Conservation (phyloP, 2,329 filamentous ascomycete genomes). For the Raffaelea deltoideospora region DNA sequence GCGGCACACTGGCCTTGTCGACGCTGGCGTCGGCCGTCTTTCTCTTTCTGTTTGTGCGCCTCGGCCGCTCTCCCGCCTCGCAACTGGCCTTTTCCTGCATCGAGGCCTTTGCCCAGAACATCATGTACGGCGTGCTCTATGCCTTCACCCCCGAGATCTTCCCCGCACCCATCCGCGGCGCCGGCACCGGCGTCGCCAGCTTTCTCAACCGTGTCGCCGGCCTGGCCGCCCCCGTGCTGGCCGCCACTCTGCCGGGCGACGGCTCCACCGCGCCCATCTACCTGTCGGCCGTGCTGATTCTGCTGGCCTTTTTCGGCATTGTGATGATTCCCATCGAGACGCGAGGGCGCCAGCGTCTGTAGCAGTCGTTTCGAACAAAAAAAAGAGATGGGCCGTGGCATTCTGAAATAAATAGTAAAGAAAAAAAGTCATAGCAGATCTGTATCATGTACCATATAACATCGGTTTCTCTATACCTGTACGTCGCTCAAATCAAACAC, state of each 20-base stretch:
- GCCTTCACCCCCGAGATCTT: constrained; percentile 68
- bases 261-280: constrained; percentile 43
- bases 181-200: constrained; percentile 56
- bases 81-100: constrained; percentile 53
- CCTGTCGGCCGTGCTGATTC: constrained; percentile 38
- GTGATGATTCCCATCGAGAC: constrained; percentile 49
- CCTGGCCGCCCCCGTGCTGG: constrained; percentile 53
- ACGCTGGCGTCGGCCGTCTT: constrained; percentile 54
- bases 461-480: too few species aligned
- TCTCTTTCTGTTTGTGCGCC: constrained; percentile 50
- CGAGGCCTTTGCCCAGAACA: constrained; percentile 58
- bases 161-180: constrained; percentile 55
- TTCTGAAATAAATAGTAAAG: neutral
- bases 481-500: too few species aligned
- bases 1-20: constrained; percentile 53
- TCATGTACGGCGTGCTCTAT: constrained; percentile 65
- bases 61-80: constrained; percentile 37
- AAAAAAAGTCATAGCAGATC: neutral
- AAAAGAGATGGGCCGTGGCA: neutral
- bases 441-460: neutral
- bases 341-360: constrained; percentile 41
- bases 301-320: constrained; percentile 44
- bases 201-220: constrained; percentile 56
- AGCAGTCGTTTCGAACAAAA: neutral
- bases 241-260: constrained; percentile 42